Percentiles rank a stretch among this genome's conserved stretches.
Evolutionary conservation across 805 yeast species (phyloP).

Genomic region (Limtongia smithiae): DNA sequence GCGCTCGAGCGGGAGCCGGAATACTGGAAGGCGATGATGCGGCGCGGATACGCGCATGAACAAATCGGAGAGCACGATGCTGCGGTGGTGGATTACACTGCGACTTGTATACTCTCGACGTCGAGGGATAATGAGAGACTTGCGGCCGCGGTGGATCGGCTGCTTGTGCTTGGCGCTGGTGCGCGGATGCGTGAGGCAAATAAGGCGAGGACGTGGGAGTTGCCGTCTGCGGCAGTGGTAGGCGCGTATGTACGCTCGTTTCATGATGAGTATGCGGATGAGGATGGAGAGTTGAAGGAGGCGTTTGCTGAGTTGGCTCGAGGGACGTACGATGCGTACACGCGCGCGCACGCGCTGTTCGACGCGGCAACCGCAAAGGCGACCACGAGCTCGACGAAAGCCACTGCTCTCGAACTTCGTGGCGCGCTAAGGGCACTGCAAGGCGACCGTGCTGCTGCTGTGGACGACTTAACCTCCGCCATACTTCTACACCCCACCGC

Average conservation of each 20-base stretch:
- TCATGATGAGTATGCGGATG: slow-evolving; percentile 60
- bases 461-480: slow-evolving; percentile 60
- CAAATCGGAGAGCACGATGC: slow-evolving; percentile 69
- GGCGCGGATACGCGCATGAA: slow-evolving; percentile 92
- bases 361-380: slow-evolving; percentile 32
- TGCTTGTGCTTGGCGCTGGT: slow-evolving; percentile 73
- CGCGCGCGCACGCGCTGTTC: slow-evolving; percentile 53
- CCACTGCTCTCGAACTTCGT: slow-evolving; percentile 75
- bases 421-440: slow-evolving; percentile 81
- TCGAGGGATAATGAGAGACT: slow-evolving; percentile 74
- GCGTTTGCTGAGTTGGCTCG: slow-evolving; percentile 32
- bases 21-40: slow-evolving; percentile 82
- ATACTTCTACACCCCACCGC: slow-evolving; percentile 62
- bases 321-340: slow-evolving; percentile 57
- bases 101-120: slow-evolving; percentile 78
- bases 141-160: slow-evolving; percentile 81
- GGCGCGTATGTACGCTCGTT: slow-evolving; percentile 86
- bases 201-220: slow-evolving; percentile 48
- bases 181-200: slow-evolving; percentile 61
- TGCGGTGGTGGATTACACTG: slow-evolving; percentile 87
- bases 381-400: slow-evolving; percentile 43
- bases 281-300: slow-evolving; percentile 21
- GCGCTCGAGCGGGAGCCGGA: slow-evolving; percentile 85
- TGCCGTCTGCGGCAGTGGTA: slow-evolving; percentile 80
- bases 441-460: slow-evolving; percentile 62